Evolutionary conservation across 2,329 filamentous ascomycete species (phyloP), one percentile per base, ranked within the genome.

Genomic region (Arthrocladium fulminans): DNA sequence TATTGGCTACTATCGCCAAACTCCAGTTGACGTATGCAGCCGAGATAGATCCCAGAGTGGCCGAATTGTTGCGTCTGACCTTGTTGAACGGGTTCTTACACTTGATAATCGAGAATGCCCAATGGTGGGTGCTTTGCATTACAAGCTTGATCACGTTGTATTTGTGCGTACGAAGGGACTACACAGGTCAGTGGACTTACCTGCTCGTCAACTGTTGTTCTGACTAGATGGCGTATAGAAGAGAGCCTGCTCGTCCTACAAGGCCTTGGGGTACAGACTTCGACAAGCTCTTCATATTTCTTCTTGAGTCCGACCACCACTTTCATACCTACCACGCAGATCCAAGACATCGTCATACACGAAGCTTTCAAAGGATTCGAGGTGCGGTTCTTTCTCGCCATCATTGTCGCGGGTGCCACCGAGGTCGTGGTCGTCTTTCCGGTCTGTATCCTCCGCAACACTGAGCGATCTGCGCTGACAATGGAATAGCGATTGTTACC

Each of bases 361-460:
- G 92, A 98, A 71, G 92, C 89, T 2, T 97, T 97, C 67, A 80
- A 80, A 49, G 89, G 89, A 0, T 94, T 96, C 61, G 87, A 89
- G 67, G 88, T 97, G 29, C 73, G 83, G 34, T 94, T 90, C 62
- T 96, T 95, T 62, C 71, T 98, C 7, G 80, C 87, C 3, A 86
- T 97, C 24, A 84, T 97, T 46, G 88, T 97, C 15, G 85, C 94
- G 58, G 88, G 83, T 2, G 90, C 97, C 67, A 78, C 83, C 47
- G 83, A 92, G 56, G 77, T 94, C 3, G 86, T 97, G 0, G 90
- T 98, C n/a, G 88, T 97, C 2, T 98, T 98, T 64, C 90, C 90
- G 2, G 77, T 80, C 63, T 58, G 73, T 67, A 20, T 43, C n/a
- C 45, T 32, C 5, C 27, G 17, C 7, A 48, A 39, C 6, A 38